Base-by-base conservation (phyloP, 2,329 filamentous ascomycete species). In the Trichoderma afroharzianum region DNA sequence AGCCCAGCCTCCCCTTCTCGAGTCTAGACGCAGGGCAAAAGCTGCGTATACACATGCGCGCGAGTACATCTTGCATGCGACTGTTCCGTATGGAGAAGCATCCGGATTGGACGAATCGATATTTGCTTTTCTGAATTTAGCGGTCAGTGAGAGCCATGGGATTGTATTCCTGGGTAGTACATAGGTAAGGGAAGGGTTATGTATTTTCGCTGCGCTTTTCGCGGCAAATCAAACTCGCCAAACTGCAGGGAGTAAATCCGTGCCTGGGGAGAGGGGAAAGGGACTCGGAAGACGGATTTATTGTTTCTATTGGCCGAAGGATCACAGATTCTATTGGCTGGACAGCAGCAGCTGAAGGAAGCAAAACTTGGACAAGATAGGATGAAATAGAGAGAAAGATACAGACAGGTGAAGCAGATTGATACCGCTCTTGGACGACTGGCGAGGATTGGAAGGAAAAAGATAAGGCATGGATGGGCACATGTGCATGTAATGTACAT, bases 141-240 rank as follows among this genome's bases (percentile, higher is more conserved):
- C 9, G 32, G 30, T 47, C 47, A 66, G 59, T 63, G 15, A 47
- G 36, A 18, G 43, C 47, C 47, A 21, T 24, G 47, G 47, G 47
- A 53, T 53, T 53, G 11, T 21, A 50, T 50, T 36, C 14, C 33
- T n/a, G n/a, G n/a, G 9, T 30, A 26, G 30, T 43, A 43, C 36
- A 50, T 50, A 50, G 15, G 43, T 47, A 47, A 21, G n/a, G 47
- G 47, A 26, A 26, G 26, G 26, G 26, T 4, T 3, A 21, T 32
- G 32, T 9, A n/a, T 59, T 68, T 66, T 68, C 39, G n/a, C 55
- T 24, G 66, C 66, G 66, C 66, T 62, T 43, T 68, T 39, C 66
- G 66, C 66, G 66, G 66, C 66, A 68, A 68, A 68, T 8, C 33
- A 68, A 43, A 53, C 30, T 30, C 3, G 39, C 24, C 8, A 21